Evolutionary conservation across 2,329 filamentous ascomycete species (phyloP), one percentile per base, ranked within the genome.

Genomic region (Zasmidium angulare): DNA sequence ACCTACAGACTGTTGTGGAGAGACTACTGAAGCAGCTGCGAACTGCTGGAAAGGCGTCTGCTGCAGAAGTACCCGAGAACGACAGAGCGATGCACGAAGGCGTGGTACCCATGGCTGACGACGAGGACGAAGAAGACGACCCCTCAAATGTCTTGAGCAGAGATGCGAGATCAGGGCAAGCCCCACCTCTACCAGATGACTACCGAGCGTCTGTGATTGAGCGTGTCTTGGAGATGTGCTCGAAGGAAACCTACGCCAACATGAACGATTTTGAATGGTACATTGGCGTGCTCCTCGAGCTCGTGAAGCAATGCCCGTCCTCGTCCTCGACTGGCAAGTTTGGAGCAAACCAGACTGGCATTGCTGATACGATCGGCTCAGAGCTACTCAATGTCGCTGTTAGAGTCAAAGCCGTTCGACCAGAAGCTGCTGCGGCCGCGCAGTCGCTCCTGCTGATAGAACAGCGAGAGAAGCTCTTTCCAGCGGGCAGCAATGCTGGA

Each of bases 181-280:
- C 81, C 17, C 82, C 86, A 4, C 85, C 87, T 10, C 79, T 98
- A 7, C 92, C 95, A 0, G 88, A 93, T 61, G 91, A 96, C 64
- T 99, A 98, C 74, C 88, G 88, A 53, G 79, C 87, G 40, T 90
- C 90, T 68, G 91, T 97, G 20, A 91, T 98, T 54, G 83, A 84
- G 58, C 85, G 90, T 60, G 91, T 98, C 61, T 74, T 98, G 11
- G 86, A 88, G 61, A 96, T 99, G 86, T 98, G 93, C 74, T 90
- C 91, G 9, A 86, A 87, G 64, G 89, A 93, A 65, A 96, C 92
- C 62, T 99, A 98, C 73, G 84, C 84, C 43, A 91, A 92, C 70
- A 81, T 99, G 50, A 79, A 83, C 54, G 93, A 99, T 72, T 99
- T 99, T 73, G 93, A 97, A 66, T 99, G 95, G 95, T 98, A 98